Base-by-base conservation (phyloP, 768 basidiomycete species). In the Collybia sordida region DNA sequence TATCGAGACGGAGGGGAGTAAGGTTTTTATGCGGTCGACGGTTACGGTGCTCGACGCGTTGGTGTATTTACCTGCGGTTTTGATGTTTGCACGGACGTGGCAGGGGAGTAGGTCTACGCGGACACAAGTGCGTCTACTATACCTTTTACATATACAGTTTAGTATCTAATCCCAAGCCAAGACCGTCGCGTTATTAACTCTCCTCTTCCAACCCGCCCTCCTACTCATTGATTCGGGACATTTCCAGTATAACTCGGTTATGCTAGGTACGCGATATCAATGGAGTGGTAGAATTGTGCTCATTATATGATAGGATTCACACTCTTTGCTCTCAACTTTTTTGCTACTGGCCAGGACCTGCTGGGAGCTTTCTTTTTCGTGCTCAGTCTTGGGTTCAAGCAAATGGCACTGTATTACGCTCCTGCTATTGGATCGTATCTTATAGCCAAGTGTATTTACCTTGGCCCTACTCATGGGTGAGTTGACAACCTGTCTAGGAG, bases 321-420 rank as follows among this genome's bases (percentile, higher is more conserved):
- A 0, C 61, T 93, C 22, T 69, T 87, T 21, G 73, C 90, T 0
- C 64, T 94, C 31, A 81, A 85, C 55, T 81, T 80, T 56, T 90
- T 96, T 38, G 81, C 85, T 1, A 64, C 61, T 2, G 88, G 81
- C 2, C 74, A 77, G 17, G 95, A 98, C 62, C 65, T 88, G 2
- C 54, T 85, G 1, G 96, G 90, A 4, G 89, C 92, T 3, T 62
- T 90, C 14, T 82, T 74, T 50, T 96, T 98, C 57, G 88, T 92
- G 4, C 71, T 85, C n/a, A 88, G 89, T 55, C 77, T 98, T 17
- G 81, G 88, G 3, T 95, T 96, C 76, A 97, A 97, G 67, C 95
- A 98, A 63, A 97, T 98, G 94, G 87, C 91, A 2, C 72, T 97
- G 22, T 96, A 97, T 63, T 98, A 94, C 63, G 88, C 91, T 0